Evolutionary conservation across 2,329 filamentous ascomycete genomes (phyloP).

Genomic region (Hypomyces perniciosus): DNA sequence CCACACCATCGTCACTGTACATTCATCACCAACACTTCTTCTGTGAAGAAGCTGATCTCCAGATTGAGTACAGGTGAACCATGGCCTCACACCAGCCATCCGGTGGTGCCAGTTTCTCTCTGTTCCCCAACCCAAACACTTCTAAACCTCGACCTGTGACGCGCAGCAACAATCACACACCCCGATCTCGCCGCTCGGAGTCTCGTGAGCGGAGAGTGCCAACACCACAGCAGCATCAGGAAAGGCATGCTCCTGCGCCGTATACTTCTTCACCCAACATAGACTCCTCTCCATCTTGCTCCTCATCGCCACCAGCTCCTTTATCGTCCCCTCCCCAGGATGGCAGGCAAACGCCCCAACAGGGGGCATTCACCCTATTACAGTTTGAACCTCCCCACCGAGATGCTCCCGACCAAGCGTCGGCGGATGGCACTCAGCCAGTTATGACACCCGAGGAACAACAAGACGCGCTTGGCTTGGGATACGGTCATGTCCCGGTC

Average conservation of each 20-base stretch:
- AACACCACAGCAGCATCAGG: slow-evolving; percentile 33
- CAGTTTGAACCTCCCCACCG: slow-evolving; percentile 25
- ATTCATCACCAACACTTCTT: slow-evolving; percentile 16
- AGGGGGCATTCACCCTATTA: slow-evolving; percentile 27
- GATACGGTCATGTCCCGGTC: slow-evolving; percentile 17
- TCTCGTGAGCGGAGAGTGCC: slow-evolving; percentile 31
- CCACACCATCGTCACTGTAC: background rate
- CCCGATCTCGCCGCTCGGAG: slow-evolving; percentile 33
- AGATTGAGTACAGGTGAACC: slow-evolving; percentile 5
- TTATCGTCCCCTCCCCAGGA: slow-evolving; percentile 24
- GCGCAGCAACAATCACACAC: slow-evolving; percentile 32
- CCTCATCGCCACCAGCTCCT: slow-evolving; percentile 17
- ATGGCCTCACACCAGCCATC: slow-evolving; percentile 35
- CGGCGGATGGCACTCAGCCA: slow-evolving; percentile 10
- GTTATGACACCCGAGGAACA: slow-evolving; percentile 8
- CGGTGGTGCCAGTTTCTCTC: slow-evolving; percentile 46
- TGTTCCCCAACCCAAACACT: slow-evolving; percentile 48
- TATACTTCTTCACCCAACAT: slow-evolving; percentile 3
- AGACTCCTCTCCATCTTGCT: slow-evolving; percentile 12
- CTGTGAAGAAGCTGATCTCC: slow-evolving; percentile 19
- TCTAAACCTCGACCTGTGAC: slow-evolving; percentile 25
- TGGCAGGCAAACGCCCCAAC: slow-evolving; percentile 28
- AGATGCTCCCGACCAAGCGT: slow-evolving; percentile 17
- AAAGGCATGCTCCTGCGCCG: slow-evolving; percentile 22
- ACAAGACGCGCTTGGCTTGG: slow-evolving; percentile 1